Base-by-base conservation (phyloP, 768 basidiomycete species). In the Leccinellum luteum region DNA sequence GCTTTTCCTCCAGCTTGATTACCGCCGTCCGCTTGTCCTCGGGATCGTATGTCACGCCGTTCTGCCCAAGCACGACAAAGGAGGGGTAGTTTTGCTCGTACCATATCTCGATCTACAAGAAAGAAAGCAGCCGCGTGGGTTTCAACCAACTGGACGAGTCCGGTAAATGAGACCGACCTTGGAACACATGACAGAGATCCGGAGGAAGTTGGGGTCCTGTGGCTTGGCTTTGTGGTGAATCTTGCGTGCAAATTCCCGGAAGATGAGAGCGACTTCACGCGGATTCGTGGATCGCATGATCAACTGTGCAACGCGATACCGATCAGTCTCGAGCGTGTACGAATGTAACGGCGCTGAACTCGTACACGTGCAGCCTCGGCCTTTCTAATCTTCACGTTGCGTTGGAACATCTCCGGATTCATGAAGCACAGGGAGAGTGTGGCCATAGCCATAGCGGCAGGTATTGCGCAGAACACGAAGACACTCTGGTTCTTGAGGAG, bases 391-490 rank as follows among this genome's bases (percentile, higher is more conserved):
- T 99, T 98, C 70, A 97, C 86, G 69, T 97, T 95, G 65, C 81
- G 74, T 62, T 88, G 81, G 73, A 98, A 85, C 81, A 98, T 89
- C 8, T 76, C 77, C 8, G 83, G 83, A 75, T 98, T 98, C 91
- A 92, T 94, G 76, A 94, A 98, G 72, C 94, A 96, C 48, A 92
- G 73, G 51, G 87, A 84, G 21, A 99, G 80, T 8, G 96, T 98
- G 10, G 96, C 95, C 61, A 99, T 88, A 0, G 96, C 94, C 95
- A 98, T 98, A 13, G 87, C 82, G 17, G 87, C 90, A 6, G 96
- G 96, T 57, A 98, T 90, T 0, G 96, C 93, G 64, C 92, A 94
- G 74, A 98, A 98, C 69, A 91, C 91, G 81, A 98, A 98, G 19
- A 97, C 86, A 56, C 81, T 89, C 75, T 98, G 95, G 74, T 91